Base-by-base conservation (phyloP, 1,284 basidiomycete species). In the Trametes sp. region DNA sequence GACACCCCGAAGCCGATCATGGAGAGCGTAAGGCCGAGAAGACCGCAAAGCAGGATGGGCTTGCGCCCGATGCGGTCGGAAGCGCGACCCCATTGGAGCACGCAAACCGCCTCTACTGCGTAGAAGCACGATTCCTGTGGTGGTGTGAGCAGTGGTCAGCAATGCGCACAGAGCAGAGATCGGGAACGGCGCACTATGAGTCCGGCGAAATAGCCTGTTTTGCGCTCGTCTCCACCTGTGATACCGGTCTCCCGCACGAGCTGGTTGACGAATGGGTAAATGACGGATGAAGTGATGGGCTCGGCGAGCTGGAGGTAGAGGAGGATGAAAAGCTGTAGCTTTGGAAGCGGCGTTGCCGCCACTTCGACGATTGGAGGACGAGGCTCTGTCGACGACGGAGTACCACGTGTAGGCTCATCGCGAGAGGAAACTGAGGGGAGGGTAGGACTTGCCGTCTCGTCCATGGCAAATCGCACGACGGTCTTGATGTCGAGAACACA, bases 1-100 rank as follows among this genome's bases (percentile, higher is more conserved):
- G 89, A 87, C 26, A 92, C 72, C 4, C 90, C 90, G 72, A 92
- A 90, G 60, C 81, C 83, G 59, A 84, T 81, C 80, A 88, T 88
- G 10, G 87, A 89, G 9, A 86, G 54, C 8, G 84, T 83, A n/a
- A 90, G 73, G 5, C 90, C 90, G 21, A 83, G 76, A 2, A 90
- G 74, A 2, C 90, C 90, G 2, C 77, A 74, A 19, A 92, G 75
- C 52, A 92, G 79, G 46, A 92, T 82, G 6, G 89, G 89, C 59
- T 87, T 87, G 23, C 90, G 84, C 16, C 90, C 90, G 24, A 90
- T 75, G 35, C 79, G 77, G 68, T 92, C 90, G 6, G 89, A 91
- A 10, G 85, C 69, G 28, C 86, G 83, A 65, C 86, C 86, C 88
- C 89, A 92, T 56, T 89, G 84, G 36, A 91, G 76, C 1, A 88